Evolutionary conservation across 345 rosid genomes (phyloP).

Genomic region (Hypericum androsaemum): DNA sequence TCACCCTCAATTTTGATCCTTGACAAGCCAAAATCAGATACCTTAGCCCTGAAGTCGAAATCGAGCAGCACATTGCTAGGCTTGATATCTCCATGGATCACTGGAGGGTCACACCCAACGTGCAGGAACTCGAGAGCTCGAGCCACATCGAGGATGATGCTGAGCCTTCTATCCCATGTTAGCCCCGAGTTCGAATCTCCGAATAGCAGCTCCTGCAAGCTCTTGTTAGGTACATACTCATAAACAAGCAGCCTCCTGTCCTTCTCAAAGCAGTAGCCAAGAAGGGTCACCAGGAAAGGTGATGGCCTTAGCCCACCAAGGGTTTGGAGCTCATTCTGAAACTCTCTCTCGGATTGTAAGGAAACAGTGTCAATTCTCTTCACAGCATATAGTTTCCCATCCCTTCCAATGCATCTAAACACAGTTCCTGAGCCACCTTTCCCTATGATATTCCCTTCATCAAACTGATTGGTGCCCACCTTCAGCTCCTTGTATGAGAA

Average conservation of each 20-base stretch:
- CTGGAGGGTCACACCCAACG: constrained; percentile 84
- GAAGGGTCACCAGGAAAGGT: constrained; percentile 56
- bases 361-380: constrained; percentile 64
- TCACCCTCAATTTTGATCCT: constrained; percentile 78
- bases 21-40: constrained; percentile 91
- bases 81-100: constrained; percentile 93
- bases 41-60: constrained; percentile 68
- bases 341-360: constrained; percentile 74
- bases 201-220: constrained; percentile 74
- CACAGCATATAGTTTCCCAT: constrained; percentile 73
- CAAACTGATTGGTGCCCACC: constrained; percentile 64
- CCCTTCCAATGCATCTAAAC: constrained; percentile 60
- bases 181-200: constrained; percentile 43
- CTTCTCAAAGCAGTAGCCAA: constrained; percentile 86
- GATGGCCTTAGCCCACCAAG: constrained; percentile 73
- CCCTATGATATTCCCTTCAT: constrained; percentile 58
- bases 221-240: constrained; percentile 90
- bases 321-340: constrained; percentile 91
- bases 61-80: constrained; percentile 91
- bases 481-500: constrained; percentile 71
- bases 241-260: constrained; percentile 65
- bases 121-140: constrained; percentile 83
- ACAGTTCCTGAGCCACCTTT: constrained; percentile 99
- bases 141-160: constrained; percentile 67
- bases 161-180: constrained; percentile 70